Conservation (phyloP, 192 early-diverging fungal genomes). For the Coemansia sp. region DNA sequence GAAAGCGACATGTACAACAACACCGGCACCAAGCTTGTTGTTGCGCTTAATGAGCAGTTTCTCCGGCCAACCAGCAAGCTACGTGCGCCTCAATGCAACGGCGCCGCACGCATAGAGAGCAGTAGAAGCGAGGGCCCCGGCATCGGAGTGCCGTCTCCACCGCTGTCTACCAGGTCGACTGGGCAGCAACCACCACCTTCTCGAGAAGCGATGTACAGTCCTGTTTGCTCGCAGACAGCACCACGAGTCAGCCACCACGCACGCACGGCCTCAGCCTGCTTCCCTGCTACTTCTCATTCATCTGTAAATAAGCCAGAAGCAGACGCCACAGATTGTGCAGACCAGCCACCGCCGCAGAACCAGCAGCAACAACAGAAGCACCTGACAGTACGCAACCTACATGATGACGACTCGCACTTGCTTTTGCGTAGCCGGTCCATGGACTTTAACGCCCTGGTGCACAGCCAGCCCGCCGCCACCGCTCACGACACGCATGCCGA, state of each 20-base stretch:
- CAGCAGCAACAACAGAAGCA: background rate
- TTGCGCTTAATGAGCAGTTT: conserved; percentile 52
- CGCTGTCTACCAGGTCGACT: conserved; percentile 2
- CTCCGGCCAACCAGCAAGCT: background rate
- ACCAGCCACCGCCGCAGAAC: background rate
- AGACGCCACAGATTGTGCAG: background rate
- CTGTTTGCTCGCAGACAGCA: background rate
- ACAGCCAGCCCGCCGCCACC: background rate
- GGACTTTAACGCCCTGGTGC: conserved; percentile 27
- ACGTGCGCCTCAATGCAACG: background rate
- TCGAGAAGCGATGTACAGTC: background rate
- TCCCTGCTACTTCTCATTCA: background rate
- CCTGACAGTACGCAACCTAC: conserved; percentile 9
- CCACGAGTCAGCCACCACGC: conserved; percentile 3
- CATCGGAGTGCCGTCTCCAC: background rate
- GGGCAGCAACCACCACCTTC: background rate
- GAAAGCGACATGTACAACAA: conserved; percentile 55
- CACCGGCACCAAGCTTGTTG: conserved; percentile 53
- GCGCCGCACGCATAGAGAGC: background rate
- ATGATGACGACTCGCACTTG: conserved; percentile 11
- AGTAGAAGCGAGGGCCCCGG: background rate
- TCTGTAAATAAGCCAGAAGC: background rate
- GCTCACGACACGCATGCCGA: background rate
- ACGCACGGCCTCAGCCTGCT: conserved; percentile 5
- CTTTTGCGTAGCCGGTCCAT: conserved; percentile 46